phyloP scores from a whole-genome alignment of 305 asterid species.

The Fraxinus sp. region DNA sequence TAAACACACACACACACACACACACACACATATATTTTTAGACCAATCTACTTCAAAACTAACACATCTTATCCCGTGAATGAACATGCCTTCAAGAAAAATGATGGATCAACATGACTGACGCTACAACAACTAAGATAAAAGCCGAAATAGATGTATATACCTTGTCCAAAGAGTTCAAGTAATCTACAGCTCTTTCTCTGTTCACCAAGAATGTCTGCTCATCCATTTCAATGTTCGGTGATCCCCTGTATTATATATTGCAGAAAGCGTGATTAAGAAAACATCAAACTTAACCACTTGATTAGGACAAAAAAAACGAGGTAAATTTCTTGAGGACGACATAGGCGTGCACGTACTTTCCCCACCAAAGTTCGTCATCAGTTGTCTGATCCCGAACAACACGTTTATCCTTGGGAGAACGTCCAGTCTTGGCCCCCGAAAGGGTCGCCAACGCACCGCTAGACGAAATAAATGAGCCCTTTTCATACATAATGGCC shows the following conservation, averaged over 20 bases:
- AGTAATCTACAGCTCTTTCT: constrained; percentile 97
- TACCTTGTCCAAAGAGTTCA: constrained; percentile 95
- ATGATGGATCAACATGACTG: neutral
- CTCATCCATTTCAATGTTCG: constrained; percentile 98
- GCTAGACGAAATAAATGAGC: constrained; percentile 82
- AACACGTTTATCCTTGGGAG: constrained; percentile 95
- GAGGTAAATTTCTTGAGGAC: neutral
- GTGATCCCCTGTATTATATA: constrained; percentile 65
- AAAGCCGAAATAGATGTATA: neutral
- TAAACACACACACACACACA: neutral
- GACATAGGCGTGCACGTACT: constrained; percentile 43
- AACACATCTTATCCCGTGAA: neutral
- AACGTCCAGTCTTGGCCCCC: constrained; percentile 97
- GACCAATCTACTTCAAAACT: neutral
- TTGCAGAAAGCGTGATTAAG: neutral
- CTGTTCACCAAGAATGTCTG: constrained; percentile 95
- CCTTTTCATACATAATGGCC: constrained; percentile 82
- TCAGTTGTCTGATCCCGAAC: constrained; percentile 80
- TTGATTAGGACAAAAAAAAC: neutral
- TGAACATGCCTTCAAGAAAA: neutral
- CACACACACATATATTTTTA: too few species aligned
- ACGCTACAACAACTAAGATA: neutral
- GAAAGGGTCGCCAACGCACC: constrained; percentile 97
- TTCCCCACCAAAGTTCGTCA: constrained; percentile 98
- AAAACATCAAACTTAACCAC: neutral